phyloP scores from a whole-genome alignment of 768 basidiomycete genomes.

The Agaricus subrufescens region DNA sequence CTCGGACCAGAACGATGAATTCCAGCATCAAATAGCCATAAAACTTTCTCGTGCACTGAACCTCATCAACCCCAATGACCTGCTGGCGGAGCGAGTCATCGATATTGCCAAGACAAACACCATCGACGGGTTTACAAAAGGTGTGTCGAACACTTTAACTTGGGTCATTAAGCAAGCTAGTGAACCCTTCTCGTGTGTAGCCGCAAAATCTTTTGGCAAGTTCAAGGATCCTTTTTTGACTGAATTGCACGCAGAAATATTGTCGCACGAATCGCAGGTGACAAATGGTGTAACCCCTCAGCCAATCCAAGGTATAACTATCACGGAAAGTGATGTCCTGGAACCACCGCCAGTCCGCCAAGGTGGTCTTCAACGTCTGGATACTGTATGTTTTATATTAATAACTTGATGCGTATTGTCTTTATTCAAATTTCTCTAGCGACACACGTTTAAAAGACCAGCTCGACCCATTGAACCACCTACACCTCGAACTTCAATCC shows the following conservation, averaged over 20 bases:
- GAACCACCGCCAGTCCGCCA: constrained; percentile 73
- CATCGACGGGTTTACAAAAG: constrained; percentile 60
- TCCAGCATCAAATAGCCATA: constrained; percentile 68
- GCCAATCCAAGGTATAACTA: constrained; percentile 71
- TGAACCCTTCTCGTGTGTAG: constrained; percentile 26
- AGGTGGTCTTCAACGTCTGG: constrained; percentile 74
- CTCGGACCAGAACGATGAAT: constrained; percentile 29
- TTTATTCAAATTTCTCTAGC: constrained; percentile 31
- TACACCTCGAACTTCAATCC: constrained; percentile 71
- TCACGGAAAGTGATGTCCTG: constrained; percentile 77
- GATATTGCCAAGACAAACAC: constrained; percentile 74
- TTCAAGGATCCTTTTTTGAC: constrained; percentile 75
- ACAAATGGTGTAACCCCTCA: constrained; percentile 46
- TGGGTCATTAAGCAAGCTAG: neutral
- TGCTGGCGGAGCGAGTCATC: constrained; percentile 72
- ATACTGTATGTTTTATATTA: constrained; percentile 40
- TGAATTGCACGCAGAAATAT: constrained; percentile 76
- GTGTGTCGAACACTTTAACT: constrained; percentile 30
- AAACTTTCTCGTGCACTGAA: constrained; percentile 81
- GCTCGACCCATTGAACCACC: constrained; percentile 69
- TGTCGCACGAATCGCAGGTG: constrained; percentile 66
- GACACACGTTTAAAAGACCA: constrained; percentile 78
- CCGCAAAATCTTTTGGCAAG: constrained; percentile 81
- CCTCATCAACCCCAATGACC: constrained; percentile 75
- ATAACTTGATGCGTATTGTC: neutral